Evolutionary conservation across 2,329 filamentous ascomycete genomes (phyloP).

Genomic region (Metarhizium guizhouense): DNA sequence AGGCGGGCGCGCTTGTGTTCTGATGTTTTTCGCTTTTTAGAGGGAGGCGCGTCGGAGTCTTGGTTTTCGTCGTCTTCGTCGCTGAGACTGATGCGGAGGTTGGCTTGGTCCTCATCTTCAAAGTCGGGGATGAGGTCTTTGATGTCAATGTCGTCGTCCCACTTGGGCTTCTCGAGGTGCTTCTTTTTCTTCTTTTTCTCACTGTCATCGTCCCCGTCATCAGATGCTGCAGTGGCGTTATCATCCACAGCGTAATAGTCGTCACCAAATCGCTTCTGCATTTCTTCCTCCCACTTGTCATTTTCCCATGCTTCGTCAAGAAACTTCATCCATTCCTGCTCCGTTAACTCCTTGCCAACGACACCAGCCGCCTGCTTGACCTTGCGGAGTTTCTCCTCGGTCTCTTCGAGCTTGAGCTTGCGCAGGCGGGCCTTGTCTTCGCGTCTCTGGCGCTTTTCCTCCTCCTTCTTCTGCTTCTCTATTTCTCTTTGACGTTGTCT

Average conservation of each 20-base stretch:
- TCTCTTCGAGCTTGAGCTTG: slow-evolving; percentile 84
- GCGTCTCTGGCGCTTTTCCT: slow-evolving; percentile 64
- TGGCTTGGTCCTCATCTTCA: slow-evolving; percentile 47
- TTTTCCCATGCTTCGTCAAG: slow-evolving; percentile 86
- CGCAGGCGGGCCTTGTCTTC: slow-evolving; percentile 76
- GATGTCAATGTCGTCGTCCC: slow-evolving; percentile 98
- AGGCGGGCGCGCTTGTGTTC: slow-evolving; percentile 51
- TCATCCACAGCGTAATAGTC: slow-evolving; percentile 75
- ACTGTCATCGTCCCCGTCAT: slow-evolving; percentile 54
- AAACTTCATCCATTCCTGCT: slow-evolving; percentile 78
- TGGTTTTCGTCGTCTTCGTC: slow-evolving; percentile 28
- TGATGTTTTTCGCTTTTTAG: slow-evolving; percentile 52
- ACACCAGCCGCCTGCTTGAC: slow-evolving; percentile 86
- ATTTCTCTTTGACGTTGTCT: slow-evolving; percentile 71
- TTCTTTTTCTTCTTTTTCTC: slow-evolving; percentile 38
- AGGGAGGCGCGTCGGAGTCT: slow-evolving; percentile 31
- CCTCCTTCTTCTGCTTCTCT: slow-evolving; percentile 69
- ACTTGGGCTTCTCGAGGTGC: slow-evolving; percentile 54
- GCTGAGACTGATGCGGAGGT: slow-evolving; percentile 46
- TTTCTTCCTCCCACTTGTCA: slow-evolving; percentile 81
- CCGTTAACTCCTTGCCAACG: slow-evolving; percentile 52
- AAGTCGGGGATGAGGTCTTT: slow-evolving; percentile 85
- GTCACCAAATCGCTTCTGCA: slow-evolving; percentile 81
- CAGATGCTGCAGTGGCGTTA: slow-evolving; percentile 53
- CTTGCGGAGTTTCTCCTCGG: slow-evolving; percentile 75